Evolutionary conservation across 2,329 filamentous ascomycete genomes (phyloP).

Genomic region (Dactylellina leptospora): DNA sequence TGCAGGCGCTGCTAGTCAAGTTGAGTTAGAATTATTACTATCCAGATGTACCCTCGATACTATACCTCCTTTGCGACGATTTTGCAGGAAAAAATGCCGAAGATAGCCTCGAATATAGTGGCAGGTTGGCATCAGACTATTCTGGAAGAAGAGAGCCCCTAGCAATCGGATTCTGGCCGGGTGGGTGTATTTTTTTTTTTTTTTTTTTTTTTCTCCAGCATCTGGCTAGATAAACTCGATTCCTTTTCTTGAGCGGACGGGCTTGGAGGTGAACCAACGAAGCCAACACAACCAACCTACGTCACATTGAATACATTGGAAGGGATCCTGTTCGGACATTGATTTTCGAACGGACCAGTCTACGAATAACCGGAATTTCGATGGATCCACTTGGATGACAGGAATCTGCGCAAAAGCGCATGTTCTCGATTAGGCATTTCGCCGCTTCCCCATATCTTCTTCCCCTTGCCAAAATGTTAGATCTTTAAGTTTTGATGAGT

Average conservation of each 20-base stretch:
- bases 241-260: too few species aligned
- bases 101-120: slow-evolving; percentile 40
- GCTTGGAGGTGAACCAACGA: too few species aligned
- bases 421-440: slow-evolving; percentile 13
- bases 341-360: background rate
- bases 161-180: slow-evolving; percentile 28
- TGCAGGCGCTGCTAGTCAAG: slow-evolving; percentile 22
- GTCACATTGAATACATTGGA: slow-evolving; percentile 5
- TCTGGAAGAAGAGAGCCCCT: slow-evolving; percentile 1
- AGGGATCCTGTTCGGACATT: background rate
- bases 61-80: slow-evolving; percentile 22
- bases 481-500: slow-evolving; percentile 15
- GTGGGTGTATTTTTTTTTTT: background rate
- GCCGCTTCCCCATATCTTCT: slow-evolving; percentile 9
- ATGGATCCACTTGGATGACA: slow-evolving; percentile 17
- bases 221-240: too few species aligned
- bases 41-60: slow-evolving; percentile 19
- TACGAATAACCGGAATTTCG: background rate
- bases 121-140: background rate
- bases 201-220: too few species aligned
- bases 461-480: background rate
- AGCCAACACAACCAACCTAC: slow-evolving; percentile 9
- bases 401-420: slow-evolving; percentile 22
- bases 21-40: slow-evolving; percentile 31
- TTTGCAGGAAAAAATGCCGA: slow-evolving; percentile 26